Evolutionary conservation across 2,329 filamentous ascomycete species (phyloP), one percentile per base, ranked within the genome.

Genomic region (Acarospora socialis): DNA sequence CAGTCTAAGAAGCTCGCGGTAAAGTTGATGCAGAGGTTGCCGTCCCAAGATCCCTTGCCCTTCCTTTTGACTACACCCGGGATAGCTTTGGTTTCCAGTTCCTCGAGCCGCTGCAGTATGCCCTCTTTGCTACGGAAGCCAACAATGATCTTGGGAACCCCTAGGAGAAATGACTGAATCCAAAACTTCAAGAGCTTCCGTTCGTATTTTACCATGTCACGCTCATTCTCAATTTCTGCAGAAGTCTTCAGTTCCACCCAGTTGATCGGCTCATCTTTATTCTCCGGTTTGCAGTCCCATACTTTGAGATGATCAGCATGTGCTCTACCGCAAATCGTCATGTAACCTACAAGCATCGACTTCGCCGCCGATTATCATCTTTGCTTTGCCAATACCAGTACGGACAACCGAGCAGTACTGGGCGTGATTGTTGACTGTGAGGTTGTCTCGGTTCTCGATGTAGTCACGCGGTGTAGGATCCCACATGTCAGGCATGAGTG

Each of bases 241-340:
- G 74, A 73, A 1, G 90, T 98, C 53, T 98, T 98, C 36, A 98
- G 68, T 55, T 98, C 90, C 19, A 95, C 77, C 80, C 86, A 98
- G 46, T 87, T 82, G 42, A 83, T 78, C 0, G 79, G 73, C n/a
- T 65, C 65, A 29, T 70, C 71, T 32, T 66, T 66, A 36, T 66
- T 63, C 3, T 57, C 54, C 0, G 83, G 82, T 50, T 90, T 92
- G 35, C 67, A 70, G 50, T 92, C 84, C 78, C 83, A 86, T 27
- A 93, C 81, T 78, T 41, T 5, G 22, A 28, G 10, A 16, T 26
- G 33, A 22, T 12, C 36, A 17, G n/a, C n/a, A n/a, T n/a, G n/a
- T n/a, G n/a, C n/a, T n/a, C n/a, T n/a, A n/a, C n/a, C 34, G 4
- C 7, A 10, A 19, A 34, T 34, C 14, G 28, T 39, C 36, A 7